These are phyloP conservation scores for Lactarius evosmus DNA, from an alignment of 768 basidiomycete genomes.

Conservation along the genomic window DNA sequence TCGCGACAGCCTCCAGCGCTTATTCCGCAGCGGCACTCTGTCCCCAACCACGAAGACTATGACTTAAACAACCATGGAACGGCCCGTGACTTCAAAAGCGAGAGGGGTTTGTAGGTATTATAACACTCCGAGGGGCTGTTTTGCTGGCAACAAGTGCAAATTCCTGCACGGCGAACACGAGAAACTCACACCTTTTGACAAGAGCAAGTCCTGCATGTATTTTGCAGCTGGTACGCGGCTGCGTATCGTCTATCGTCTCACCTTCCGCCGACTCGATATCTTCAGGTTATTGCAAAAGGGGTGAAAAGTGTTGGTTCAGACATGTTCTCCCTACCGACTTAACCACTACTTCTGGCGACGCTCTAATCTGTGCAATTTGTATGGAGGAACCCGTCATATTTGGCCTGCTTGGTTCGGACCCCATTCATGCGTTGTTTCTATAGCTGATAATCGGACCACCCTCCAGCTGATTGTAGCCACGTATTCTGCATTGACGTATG, in stretches of 20 bases:
- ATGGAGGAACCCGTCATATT: slow-evolving; percentile 67
- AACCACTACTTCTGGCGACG: slow-evolving; percentile 32
- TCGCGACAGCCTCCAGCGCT: not conserved
- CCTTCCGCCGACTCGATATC: not conserved
- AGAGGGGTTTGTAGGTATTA: slow-evolving; percentile 73
- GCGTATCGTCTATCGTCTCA: not conserved
- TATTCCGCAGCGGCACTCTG: slow-evolving; percentile 4
- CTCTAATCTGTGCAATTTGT: slow-evolving; percentile 66
- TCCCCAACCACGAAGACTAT: slow-evolving; percentile 19
- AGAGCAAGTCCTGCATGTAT: slow-evolving; percentile 64
- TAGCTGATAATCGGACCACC: slow-evolving; percentile 19
- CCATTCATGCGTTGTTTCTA: not conserved
- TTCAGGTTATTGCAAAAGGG: slow-evolving; percentile 67
- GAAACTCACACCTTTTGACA: slow-evolving; percentile 64
- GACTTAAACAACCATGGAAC: slow-evolving; percentile 30
- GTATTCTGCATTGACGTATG: slow-evolving; percentile 70
- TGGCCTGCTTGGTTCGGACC: slow-evolving; percentile 56
- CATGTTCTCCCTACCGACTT: slow-evolving; percentile 41
- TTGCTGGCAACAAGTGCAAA: slow-evolving; percentile 65
- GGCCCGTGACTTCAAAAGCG: slow-evolving; percentile 66
- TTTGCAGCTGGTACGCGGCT: slow-evolving; percentile 51
- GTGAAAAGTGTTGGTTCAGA: slow-evolving; percentile 72
- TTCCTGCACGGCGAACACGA: slow-evolving; percentile 62
- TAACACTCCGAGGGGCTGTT: slow-evolving; percentile 61
- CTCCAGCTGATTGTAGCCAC: slow-evolving; percentile 69